phyloP scores from a whole-genome alignment of 2,329 filamentous ascomycete genomes.

The Grosmannia huntii region DNA sequence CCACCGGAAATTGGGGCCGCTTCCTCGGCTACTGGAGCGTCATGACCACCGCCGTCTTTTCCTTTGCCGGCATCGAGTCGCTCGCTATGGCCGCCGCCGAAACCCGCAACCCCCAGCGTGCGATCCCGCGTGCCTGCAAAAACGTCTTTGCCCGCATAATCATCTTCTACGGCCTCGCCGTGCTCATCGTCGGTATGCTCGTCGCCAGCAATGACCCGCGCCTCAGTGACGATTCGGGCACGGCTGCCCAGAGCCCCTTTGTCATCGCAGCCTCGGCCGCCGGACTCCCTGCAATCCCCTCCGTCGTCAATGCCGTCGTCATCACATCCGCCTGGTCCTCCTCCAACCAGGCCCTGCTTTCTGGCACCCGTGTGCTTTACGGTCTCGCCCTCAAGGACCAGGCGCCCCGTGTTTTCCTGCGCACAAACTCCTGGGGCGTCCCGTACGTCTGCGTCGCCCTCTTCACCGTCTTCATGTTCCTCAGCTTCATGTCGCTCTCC shows the following conservation, averaged over 20 bases:
- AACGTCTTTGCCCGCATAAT: slow-evolving; percentile 68
- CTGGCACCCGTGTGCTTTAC: slow-evolving; percentile 47
- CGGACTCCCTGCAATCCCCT: slow-evolving; percentile 53
- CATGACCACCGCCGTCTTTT: slow-evolving; percentile 45
- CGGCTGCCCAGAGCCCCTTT: slow-evolving; percentile 47
- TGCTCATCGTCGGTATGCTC: slow-evolving; percentile 57
- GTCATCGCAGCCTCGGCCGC: slow-evolving; percentile 61
- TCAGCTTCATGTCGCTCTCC: slow-evolving; percentile 46
- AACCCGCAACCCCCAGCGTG: slow-evolving; percentile 57
- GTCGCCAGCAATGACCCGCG: slow-evolving; percentile 52
- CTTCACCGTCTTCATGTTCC: slow-evolving; percentile 35
- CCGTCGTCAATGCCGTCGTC: slow-evolving; percentile 65
- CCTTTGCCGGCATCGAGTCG: slow-evolving; percentile 48
- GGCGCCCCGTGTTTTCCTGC: slow-evolving; percentile 42
- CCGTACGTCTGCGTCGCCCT: slow-evolving; percentile 41
- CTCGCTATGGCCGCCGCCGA: slow-evolving; percentile 41
- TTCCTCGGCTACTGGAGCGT: slow-evolving; percentile 48
- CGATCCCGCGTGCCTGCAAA: slow-evolving; percentile 58
- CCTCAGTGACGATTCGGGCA: slow-evolving; percentile 28
- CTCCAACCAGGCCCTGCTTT: slow-evolving; percentile 51
- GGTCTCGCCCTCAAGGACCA: slow-evolving; percentile 47
- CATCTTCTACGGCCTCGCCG: slow-evolving; percentile 48
- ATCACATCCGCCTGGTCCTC: slow-evolving; percentile 60
- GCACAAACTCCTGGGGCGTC: slow-evolving; percentile 35
- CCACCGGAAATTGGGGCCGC: slow-evolving; percentile 31